These are phyloP conservation scores for Calonectria ilicicola DNA, from an alignment of 2,329 filamentous ascomycete species.

Conservation along the genomic window DNA sequence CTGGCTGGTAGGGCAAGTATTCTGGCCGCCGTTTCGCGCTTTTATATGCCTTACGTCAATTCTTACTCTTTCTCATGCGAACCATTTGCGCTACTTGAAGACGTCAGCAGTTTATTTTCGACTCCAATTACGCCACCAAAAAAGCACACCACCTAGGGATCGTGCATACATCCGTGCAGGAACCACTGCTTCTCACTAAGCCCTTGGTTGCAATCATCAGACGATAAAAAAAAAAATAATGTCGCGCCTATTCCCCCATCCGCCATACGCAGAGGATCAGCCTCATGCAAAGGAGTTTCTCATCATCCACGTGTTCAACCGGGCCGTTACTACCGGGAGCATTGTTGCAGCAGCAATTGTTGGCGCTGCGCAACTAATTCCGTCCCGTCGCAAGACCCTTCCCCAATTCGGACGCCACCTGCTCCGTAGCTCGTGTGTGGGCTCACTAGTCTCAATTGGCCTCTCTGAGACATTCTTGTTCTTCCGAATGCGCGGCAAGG, in stretches of 20 bases:
- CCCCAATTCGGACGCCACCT: not conserved
- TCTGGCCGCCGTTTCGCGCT: not conserved
- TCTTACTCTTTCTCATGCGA: not conserved
- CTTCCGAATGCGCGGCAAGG: not conserved
- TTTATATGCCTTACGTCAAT: not conserved
- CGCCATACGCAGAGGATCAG: slow-evolving; percentile 5
- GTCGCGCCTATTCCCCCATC: slow-evolving; percentile 10
- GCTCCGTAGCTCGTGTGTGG: not conserved
- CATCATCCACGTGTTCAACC: not conserved
- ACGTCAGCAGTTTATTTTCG: not conserved
- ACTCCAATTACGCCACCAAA: not conserved
- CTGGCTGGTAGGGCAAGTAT: not conserved
- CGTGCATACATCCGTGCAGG: not conserved
- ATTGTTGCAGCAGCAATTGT: not conserved
- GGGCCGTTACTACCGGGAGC: not conserved
- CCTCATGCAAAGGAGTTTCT: not conserved
- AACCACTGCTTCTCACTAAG: not conserved
- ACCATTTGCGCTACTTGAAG: not conserved
- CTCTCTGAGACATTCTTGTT: not conserved
- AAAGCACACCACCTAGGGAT: not conserved
- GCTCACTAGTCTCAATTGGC: not conserved
- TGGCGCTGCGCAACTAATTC: not conserved
- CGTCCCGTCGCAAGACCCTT: not conserved
- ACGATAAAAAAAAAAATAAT: not conserved
- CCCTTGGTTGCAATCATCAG: not conserved